Percentiles rank a stretch among this genome's conserved stretches.
Evolutionary conservation across 176 grass and related monocot genomes (phyloP).

Genomic region (Carex cristatella): DNA sequence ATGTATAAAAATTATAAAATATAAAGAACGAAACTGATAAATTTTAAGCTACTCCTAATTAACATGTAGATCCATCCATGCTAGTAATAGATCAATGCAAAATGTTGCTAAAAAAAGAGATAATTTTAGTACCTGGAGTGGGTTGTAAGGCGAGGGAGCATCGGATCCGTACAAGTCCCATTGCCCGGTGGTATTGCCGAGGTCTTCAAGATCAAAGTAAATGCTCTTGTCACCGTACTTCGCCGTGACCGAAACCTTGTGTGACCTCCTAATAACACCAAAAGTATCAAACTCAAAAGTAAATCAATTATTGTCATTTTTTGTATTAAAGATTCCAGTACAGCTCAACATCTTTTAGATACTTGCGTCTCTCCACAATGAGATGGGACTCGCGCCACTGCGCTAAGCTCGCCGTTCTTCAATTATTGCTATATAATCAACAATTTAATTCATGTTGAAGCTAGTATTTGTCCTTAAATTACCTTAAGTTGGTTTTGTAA

Average conservation of each 20-base stretch:
- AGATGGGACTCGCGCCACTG: no score
- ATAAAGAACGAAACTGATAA: no score
- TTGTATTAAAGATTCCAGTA: no score
- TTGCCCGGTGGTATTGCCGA: constrained; percentile 89
- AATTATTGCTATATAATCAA: no score
- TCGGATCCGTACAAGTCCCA: constrained; percentile 97
- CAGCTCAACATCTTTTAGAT: no score
- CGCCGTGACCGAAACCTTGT: constrained; percentile 51
- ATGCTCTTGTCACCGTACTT: constrained; percentile 99
- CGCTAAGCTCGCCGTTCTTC: no score
- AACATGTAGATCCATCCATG: no score
- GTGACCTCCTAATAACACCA: constrained; percentile 9
- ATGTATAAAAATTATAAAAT: no score
- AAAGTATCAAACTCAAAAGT: not conserved
- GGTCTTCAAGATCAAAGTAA: constrained; percentile 94
- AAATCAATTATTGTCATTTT: not conserved
- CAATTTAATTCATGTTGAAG: no score
- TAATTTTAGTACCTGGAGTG: constrained; percentile 46
- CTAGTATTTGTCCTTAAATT: not conserved
- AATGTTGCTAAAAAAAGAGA: not conserved
- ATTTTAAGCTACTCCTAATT: no score
- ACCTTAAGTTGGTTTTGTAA: constrained; percentile 45
- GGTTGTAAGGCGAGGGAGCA: constrained; percentile 87
- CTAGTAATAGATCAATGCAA: not conserved
- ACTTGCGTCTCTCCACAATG: no score